phyloP scores from a whole-genome alignment of 257 asterid genomes.

The Lantana camara region DNA sequence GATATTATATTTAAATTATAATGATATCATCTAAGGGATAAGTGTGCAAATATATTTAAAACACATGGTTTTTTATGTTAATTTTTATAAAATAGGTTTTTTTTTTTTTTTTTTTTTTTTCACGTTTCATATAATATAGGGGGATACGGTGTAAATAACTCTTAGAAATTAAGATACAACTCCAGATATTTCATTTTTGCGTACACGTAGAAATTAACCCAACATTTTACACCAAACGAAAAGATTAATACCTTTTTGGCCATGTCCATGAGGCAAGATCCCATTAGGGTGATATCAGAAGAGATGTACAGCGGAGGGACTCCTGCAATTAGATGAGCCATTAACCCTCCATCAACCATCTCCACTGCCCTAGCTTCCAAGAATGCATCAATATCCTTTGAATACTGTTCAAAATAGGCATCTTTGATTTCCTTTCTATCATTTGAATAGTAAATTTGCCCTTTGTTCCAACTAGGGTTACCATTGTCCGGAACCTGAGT shows the following conservation, averaged over 20 bases:
- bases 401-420: conserved; percentile 34
- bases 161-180: no score
- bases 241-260: conserved; percentile 26
- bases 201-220: no score
- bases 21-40: no score
- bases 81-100: no score
- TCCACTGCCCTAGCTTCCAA: conserved; percentile 33
- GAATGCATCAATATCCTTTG: conserved; percentile 23
- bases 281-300: conserved; percentile 15
- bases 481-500: conserved; percentile 25
- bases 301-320: conserved; percentile 2
- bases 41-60: no score
- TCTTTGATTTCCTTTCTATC: conserved; percentile 22
- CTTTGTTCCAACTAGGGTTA: conserved; percentile 23
- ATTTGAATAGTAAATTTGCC: conserved; percentile 17
- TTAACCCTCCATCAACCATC: conserved; percentile 30
- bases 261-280: conserved; percentile 34
- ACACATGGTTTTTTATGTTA: no score
- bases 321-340: conserved; percentile 28
- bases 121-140: no score
- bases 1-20: no score
- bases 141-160: no score
- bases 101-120: no score
- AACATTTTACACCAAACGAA: no score
- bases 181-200: no score